These are phyloP conservation scores for Pichia phayaonensis DNA, from an alignment of 805 yeast species.

Conservation along the genomic window DNA sequence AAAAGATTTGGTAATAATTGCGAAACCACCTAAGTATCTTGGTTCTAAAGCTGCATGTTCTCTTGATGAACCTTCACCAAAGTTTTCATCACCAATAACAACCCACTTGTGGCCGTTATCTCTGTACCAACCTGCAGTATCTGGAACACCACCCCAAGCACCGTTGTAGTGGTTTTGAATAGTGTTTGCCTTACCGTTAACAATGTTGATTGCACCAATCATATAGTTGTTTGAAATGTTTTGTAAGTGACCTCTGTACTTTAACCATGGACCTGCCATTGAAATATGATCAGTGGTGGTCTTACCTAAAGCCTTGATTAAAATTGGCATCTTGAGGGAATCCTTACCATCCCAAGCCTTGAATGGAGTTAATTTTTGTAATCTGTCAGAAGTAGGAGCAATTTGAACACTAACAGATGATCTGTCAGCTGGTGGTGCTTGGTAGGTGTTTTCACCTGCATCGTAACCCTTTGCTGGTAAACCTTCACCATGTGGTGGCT, in stretches of 20 bases:
- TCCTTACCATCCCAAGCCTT: slow-evolving; percentile 96
- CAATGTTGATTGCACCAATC: slow-evolving; percentile 99
- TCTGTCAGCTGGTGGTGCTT: slow-evolving; percentile 93
- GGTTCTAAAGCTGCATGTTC: slow-evolving; percentile 99
- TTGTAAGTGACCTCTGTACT: slow-evolving; percentile 99
- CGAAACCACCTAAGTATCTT: slow-evolving; percentile 97
- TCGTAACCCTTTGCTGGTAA: slow-evolving; percentile 68
- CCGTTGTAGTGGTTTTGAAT: slow-evolving; percentile 89
- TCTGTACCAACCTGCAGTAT: slow-evolving; percentile 91
- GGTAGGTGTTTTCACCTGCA: slow-evolving; percentile 74
- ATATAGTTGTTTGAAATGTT: slow-evolving; percentile 98
- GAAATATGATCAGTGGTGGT: slow-evolving; percentile 99
- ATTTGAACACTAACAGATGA: slow-evolving; percentile 64
- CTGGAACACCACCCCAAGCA: slow-evolving; percentile 92
- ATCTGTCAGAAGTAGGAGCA: slow-evolving; percentile 89
- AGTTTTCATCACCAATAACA: slow-evolving; percentile 97
- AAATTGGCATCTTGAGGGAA: slow-evolving; percentile 79
- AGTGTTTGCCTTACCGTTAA: slow-evolving; percentile 88
- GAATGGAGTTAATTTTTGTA: slow-evolving; percentile 91
- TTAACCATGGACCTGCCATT: slow-evolving; percentile 99
- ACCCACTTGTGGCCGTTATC: slow-evolving; percentile 91
- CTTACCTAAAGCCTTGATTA: slow-evolving; percentile 94
- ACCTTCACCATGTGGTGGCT: slow-evolving; percentile 78
- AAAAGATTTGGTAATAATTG: slow-evolving; percentile 94
- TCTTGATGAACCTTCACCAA: slow-evolving; percentile 99